Conservation (phyloP, 2,329 filamentous ascomycete species). For the Dactylellina haptotyla region DNA sequence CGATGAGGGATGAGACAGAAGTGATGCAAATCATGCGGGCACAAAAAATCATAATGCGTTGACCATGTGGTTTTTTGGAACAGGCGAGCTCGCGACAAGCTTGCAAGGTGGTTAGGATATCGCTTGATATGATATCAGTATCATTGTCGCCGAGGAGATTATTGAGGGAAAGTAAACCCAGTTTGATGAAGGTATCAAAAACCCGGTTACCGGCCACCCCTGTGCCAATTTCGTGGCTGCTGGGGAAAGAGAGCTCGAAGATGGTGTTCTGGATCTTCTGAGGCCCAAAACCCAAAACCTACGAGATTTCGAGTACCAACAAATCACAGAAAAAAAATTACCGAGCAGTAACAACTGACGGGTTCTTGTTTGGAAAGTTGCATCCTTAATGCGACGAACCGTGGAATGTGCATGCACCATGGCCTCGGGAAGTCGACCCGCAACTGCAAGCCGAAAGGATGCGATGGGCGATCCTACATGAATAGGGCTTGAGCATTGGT, state of each 20-base stretch:
- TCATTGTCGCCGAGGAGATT: constrained; percentile 27
- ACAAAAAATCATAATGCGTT: constrained; percentile 24
- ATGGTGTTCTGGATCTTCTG: constrained; percentile 15
- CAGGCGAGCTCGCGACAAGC: constrained; percentile 5
- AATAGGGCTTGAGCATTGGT: not conserved
- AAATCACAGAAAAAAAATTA: constrained; percentile 9
- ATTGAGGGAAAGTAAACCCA: constrained; percentile 9
- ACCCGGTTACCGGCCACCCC: constrained; percentile 39
- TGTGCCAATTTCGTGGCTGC: constrained; percentile 43
- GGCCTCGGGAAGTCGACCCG: constrained; percentile 37
- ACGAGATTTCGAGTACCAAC: not conserved
- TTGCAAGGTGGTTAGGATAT: not conserved
- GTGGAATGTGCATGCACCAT: constrained; percentile 39
- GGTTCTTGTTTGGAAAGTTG: constrained; percentile 3
- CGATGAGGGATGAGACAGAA: constrained; percentile 41
- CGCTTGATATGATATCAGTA: constrained; percentile 29
- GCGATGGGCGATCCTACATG: not conserved
- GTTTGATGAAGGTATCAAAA: constrained; percentile 52
- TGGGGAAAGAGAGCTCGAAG: constrained; percentile 9
- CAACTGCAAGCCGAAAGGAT: constrained; percentile 28
- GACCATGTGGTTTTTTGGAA: constrained; percentile 51
- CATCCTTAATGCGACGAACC: constrained; percentile 38
- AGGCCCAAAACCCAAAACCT: constrained; percentile 15
- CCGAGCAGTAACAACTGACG: constrained; percentile 8
- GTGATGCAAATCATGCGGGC: constrained; percentile 22